Conservation (phyloP, 2,329 filamentous ascomycete genomes). For the Aspergillus ruber region DNA sequence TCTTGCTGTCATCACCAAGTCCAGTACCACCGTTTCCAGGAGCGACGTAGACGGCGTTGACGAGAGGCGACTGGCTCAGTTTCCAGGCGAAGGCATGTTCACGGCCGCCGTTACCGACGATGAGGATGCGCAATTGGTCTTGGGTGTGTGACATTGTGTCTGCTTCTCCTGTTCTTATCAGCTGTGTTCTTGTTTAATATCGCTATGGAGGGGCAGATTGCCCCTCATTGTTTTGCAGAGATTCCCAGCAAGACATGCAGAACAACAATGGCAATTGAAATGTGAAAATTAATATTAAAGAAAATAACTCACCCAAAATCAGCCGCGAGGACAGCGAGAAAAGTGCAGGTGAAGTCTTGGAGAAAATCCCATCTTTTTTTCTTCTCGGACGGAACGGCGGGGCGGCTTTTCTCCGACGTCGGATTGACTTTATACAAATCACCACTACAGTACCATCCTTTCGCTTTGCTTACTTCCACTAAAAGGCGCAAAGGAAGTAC, state of each 20-base stretch:
- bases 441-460: too few species aligned
- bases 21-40: constrained; percentile 85
- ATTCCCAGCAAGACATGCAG: background rate
- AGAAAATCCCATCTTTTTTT: constrained; percentile 6
- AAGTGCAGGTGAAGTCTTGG: constrained; percentile 1
- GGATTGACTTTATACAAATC: constrained; percentile 6
- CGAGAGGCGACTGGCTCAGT: constrained; percentile 70
- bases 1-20: constrained; percentile 49
- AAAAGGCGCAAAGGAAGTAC: too few species aligned
- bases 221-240: constrained; percentile 6
- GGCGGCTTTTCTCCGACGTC: constrained; percentile 14
- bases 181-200: constrained; percentile 13
- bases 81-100: constrained; percentile 96
- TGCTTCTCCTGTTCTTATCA: background rate
- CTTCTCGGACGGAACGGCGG: constrained; percentile 11
- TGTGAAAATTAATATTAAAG: background rate
- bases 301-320: constrained; percentile 13
- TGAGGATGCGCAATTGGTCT: constrained; percentile 62
- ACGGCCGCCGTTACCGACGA: constrained; percentile 88
- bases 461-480: too few species aligned
- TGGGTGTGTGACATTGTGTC: constrained; percentile 20
- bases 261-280: background rate
- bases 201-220: constrained; percentile 2
- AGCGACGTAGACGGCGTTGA: constrained; percentile 64
- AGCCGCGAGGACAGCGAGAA: constrained; percentile 5